A percentile compares a stretch with the other conserved stretches of the same genome.
phyloP scores from a whole-genome alignment of 1,139 yeast species.

The Yamadazyma jaroonii region DNA sequence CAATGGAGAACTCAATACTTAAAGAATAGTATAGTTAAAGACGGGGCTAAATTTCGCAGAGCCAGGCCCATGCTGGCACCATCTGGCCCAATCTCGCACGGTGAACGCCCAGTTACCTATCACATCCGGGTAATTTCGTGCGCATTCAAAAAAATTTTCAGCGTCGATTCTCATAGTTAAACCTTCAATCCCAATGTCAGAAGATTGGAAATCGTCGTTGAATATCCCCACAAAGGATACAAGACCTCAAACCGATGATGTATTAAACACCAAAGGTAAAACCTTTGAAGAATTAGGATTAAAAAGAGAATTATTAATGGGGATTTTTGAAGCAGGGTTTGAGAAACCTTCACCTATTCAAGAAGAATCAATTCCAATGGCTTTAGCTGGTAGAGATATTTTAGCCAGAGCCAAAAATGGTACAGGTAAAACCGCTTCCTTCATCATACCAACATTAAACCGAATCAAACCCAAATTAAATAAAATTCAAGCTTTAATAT shows the following conservation, averaged over 20 bases:
- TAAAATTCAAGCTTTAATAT: constrained; percentile 83
- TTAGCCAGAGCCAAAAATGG: constrained; percentile 98
- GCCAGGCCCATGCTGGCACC: no score
- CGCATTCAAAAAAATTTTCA: constrained; percentile 4
- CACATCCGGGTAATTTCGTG: constrained; percentile 5
- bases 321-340: constrained; percentile 97
- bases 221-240: constrained; percentile 81
- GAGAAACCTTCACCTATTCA: constrained; percentile 98
- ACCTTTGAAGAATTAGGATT: constrained; percentile 89
- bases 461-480: constrained; percentile 78
- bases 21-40: no score
- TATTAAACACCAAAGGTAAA: constrained; percentile 84
- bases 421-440: constrained; percentile 97
- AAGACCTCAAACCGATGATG: constrained; percentile 97
- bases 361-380: constrained; percentile 96
- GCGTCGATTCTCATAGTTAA: not conserved
- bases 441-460: constrained; percentile 84
- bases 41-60: no score
- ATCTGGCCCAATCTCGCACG: not conserved
- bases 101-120: not conserved
- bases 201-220: constrained; percentile 69
- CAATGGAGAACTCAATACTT: no score
- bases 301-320: constrained; percentile 93
- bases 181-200: constrained; percentile 22
- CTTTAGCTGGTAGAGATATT: constrained; percentile 92